Conservation (phyloP, 176 grass and related monocot species). For the Neostapfia colusana region DNA sequence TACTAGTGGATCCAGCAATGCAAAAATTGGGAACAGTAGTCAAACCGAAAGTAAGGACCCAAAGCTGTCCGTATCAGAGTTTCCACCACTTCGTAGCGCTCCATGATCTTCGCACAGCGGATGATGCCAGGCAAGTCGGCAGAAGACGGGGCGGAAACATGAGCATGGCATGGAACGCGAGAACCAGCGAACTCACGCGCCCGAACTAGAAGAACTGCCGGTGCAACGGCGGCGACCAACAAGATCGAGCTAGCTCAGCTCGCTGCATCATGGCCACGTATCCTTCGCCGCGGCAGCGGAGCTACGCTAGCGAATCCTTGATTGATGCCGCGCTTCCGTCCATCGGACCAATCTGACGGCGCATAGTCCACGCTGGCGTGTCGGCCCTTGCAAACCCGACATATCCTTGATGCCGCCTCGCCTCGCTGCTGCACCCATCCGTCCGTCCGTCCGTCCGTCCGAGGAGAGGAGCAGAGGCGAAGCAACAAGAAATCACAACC, state of each 20-base stretch:
- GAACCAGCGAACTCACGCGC: too few relatives aligned
- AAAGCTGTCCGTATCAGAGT: not conserved
- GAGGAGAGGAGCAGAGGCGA: not conserved
- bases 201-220: too few relatives aligned
- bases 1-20: not conserved
- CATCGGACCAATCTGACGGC: not conserved
- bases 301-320: not conserved
- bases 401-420: slow-evolving; percentile 3
- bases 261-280: too few relatives aligned
- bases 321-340: not conserved
- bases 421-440: too few relatives aligned
- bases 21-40: not conserved
- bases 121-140: not conserved
- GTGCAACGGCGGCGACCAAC: too few relatives aligned
- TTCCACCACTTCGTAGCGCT: not conserved
- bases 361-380: slow-evolving; percentile 30
- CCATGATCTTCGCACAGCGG: not conserved
- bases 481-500: not conserved
- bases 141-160: too few relatives aligned
- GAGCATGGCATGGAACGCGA: too few relatives aligned
- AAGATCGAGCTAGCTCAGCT: too few relatives aligned
- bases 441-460: not conserved
- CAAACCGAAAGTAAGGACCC: not conserved
- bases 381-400: slow-evolving; percentile 6
- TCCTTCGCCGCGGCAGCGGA: not conserved